phyloP scores from a whole-genome alignment of 371 early-diverging fungal species.

The Circinella minor region DNA sequence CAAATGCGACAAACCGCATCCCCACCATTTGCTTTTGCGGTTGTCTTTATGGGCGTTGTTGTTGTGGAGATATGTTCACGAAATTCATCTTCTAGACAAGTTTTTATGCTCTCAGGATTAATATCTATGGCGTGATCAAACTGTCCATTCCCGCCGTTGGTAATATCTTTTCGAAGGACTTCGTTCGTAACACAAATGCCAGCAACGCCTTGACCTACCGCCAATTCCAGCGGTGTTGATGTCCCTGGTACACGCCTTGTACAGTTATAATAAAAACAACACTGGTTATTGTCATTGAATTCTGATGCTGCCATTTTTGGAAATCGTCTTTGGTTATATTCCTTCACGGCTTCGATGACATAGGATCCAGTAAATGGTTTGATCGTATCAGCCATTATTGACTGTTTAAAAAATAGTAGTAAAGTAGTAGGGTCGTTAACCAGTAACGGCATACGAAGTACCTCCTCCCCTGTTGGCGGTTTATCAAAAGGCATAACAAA shows the following conservation, averaged over 20 bases:
- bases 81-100: conserved; percentile 41
- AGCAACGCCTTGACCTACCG: conserved; percentile 74
- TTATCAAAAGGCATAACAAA: conserved; percentile 66
- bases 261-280: conserved; percentile 54
- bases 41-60: background rate
- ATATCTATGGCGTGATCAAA: conserved; percentile 25
- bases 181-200: conserved; percentile 65
- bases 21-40: background rate
- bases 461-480: conserved; percentile 40
- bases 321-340: conserved; percentile 8
- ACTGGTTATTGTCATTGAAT: conserved; percentile 16
- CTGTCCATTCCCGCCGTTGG: background rate
- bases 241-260: conserved; percentile 44
- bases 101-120: conserved; percentile 31
- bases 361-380: conserved; percentile 61
- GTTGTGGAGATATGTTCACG: conserved; percentile 16
- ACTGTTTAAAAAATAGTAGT: conserved; percentile 70
- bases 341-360: conserved; percentile 50
- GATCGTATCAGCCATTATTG: conserved; percentile 56
- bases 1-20: conserved; percentile 45
- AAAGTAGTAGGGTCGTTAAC: conserved; percentile 64
- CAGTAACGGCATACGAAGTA: conserved; percentile 56
- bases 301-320: background rate
- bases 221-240: conserved; percentile 38
- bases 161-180: conserved; percentile 26